phyloP scores from a whole-genome alignment of 306 rosid species.

The Vigna mungo region DNA sequence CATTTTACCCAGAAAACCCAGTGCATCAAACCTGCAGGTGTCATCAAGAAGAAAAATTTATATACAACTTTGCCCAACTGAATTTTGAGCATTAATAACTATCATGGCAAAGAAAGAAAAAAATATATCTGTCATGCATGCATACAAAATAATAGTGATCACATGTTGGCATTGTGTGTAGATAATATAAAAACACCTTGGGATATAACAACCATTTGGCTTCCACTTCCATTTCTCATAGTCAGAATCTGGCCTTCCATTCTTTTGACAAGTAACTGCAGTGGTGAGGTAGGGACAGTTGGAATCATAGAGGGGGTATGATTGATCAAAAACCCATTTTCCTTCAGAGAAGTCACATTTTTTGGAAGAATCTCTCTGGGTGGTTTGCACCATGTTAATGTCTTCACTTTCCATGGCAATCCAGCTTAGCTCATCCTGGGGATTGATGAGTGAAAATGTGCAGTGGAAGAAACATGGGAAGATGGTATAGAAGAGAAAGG shows the following conservation, averaged over 20 bases:
- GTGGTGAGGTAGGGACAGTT: constrained; percentile 84
- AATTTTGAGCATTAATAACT: constrained; percentile 19
- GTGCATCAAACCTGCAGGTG: constrained; percentile 82
- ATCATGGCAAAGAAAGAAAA: neutral
- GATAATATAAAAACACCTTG: constrained; percentile 58
- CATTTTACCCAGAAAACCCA: constrained; percentile 83
- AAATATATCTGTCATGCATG: constrained; percentile 20
- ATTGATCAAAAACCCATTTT: constrained; percentile 85
- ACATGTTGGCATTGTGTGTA: neutral
- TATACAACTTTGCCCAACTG: constrained; percentile 22
- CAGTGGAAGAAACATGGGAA: constrained; percentile 51
- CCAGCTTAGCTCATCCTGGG: constrained; percentile 56
- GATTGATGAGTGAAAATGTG: constrained; percentile 55
- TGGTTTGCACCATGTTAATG: constrained; percentile 71
- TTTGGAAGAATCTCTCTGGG: constrained; percentile 48
- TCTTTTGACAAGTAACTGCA: constrained; percentile 85
- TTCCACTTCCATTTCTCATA: constrained; percentile 97
- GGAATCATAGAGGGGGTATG: constrained; percentile 89
- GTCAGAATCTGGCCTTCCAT: constrained; percentile 96
- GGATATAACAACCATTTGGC: constrained; percentile 79
- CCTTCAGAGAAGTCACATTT: constrained; percentile 79
- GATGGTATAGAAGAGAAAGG: constrained; percentile 45
- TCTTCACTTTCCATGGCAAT: constrained; percentile 61
- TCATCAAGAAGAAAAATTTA: constrained; percentile 36
- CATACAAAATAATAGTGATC: constrained; percentile 12